Evolutionary conservation across 345 rosid genomes (phyloP).

Genomic region (Erucastrum elatum): DNA sequence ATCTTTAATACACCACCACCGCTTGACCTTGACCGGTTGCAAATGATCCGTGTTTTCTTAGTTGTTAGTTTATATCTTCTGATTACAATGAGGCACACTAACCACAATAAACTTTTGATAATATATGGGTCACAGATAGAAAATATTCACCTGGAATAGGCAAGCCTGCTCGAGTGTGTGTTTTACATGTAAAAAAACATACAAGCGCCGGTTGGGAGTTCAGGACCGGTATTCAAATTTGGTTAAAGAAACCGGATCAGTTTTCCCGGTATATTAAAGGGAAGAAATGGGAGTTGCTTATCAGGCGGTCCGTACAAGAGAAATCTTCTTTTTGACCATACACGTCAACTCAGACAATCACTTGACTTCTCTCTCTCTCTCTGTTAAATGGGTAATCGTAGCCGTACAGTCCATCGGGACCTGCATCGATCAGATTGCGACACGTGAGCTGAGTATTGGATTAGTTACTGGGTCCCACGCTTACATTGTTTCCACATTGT

Average conservation of each 20-base stretch:
- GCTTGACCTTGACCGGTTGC: background rate
- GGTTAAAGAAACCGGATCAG: background rate
- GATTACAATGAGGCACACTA: no score
- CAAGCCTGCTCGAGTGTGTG: background rate
- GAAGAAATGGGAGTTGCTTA: constrained; percentile 26
- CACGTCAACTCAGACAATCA: background rate
- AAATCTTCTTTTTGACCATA: constrained; percentile 44
- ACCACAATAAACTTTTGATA: no score
- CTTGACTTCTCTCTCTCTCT: background rate
- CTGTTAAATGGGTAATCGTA: background rate
- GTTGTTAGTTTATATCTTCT: background rate
- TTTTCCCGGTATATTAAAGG: background rate
- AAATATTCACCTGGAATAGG: background rate
- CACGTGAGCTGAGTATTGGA: background rate
- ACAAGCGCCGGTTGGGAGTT: no score
- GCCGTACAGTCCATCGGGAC: background rate
- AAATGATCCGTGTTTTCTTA: background rate
- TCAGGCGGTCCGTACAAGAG: constrained; percentile 42
- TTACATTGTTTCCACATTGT: no score
- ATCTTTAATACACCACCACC: background rate
- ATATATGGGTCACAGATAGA: background rate
- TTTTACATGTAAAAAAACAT: no score
- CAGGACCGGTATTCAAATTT: no score
- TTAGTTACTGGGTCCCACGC: background rate
- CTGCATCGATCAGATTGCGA: background rate